A percentile compares a stretch with the other conserved stretches of the same genome.
Evolutionary conservation across 768 basidiomycete genomes (phyloP).

Genomic region (Daedalea quercina): DNA sequence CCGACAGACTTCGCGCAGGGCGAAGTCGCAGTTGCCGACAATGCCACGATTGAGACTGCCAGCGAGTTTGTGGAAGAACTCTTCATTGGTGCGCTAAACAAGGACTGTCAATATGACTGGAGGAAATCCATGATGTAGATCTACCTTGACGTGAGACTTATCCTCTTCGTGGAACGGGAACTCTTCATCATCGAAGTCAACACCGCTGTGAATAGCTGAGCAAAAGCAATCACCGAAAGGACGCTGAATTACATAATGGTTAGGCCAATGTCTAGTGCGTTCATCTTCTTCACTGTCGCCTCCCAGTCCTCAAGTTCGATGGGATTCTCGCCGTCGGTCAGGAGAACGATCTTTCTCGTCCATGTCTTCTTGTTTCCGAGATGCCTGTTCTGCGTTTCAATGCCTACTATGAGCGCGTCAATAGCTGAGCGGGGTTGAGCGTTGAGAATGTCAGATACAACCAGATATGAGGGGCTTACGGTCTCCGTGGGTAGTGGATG

Average conservation of each 20-base stretch:
- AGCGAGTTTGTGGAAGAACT: slow-evolving; percentile 51
- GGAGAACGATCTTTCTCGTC: slow-evolving; percentile 75
- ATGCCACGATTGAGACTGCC: slow-evolving; percentile 39
- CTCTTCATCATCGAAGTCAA: slow-evolving; percentile 81
- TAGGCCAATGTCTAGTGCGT: slow-evolving; percentile 46
- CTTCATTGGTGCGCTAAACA: slow-evolving; percentile 68
- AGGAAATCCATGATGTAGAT: background rate
- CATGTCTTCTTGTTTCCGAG: slow-evolving; percentile 70
- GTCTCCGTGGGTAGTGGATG: slow-evolving; percentile 56
- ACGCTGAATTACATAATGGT: slow-evolving; percentile 58
- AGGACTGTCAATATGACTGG: background rate
- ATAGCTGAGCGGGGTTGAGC: slow-evolving; percentile 43
- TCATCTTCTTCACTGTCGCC: slow-evolving; percentile 57
- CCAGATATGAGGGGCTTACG: slow-evolving; percentile 36
- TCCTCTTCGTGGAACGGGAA: slow-evolving; percentile 54
- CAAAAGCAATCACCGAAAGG: background rate
- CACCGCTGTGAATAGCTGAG: slow-evolving; percentile 47
- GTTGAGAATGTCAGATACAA: background rate
- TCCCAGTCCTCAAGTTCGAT: slow-evolving; percentile 77
- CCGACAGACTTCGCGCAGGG: slow-evolving; percentile 48
- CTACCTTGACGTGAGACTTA: slow-evolving; percentile 72
- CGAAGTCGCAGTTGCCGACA: slow-evolving; percentile 58
- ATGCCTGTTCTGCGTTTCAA: slow-evolving; percentile 70
- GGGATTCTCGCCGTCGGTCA: slow-evolving; percentile 81
- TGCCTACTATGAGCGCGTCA: slow-evolving; percentile 80